Base-by-base conservation (phyloP, 208 protist species). In the Wallacemonas collosoma region DNA sequence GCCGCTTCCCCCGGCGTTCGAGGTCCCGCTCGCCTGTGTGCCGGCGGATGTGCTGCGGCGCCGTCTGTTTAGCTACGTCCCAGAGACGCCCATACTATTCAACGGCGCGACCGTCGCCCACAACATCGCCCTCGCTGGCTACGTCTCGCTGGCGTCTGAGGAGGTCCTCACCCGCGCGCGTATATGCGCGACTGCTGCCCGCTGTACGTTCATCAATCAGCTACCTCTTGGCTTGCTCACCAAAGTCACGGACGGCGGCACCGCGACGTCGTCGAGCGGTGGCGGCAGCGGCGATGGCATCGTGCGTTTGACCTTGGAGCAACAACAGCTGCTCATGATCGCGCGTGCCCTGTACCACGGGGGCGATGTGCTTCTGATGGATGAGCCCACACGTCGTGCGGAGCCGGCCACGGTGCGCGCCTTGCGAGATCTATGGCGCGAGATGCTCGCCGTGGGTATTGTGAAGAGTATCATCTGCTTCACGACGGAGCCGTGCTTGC, bases 21-120 rank as follows among this genome's bases (percentile, higher is more conserved):
- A 41, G 5, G 75, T 85, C 15, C 77, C 78, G 44, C 70, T 86
- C 3, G 55, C 69, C 57, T 45, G 60, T 35, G 67, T 86, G 9
- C 81, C 81, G 2, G 67, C 64, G 0, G 81, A 86, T 44, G 63
- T 83, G 11, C 82, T 94, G 45, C 85, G 89, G 9, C 62, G 78
- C 35, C 63, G 65, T 35, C 69, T 91, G 47, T 94, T 94, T 68
- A 86, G 84, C 77, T 94, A 91, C 72, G 84, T 94, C 15, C 89
- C 89, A 15, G 82, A 91, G 81, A 70, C 47, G 17, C 75, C 86
- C 14, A 87, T 76, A 0, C 45, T 94, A 9, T 87, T 94, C 64
- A 55, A 71, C 39, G 82, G 80, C 35, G 82, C 88, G 3, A 86
- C 89, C 17, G 78, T 94, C 53, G 89, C 86, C 2, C 86, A 94